A percentile compares a stretch with the other conserved stretches of the same genome.
These are phyloP conservation scores for Handroanthus guayacan DNA, from an alignment of 257 asterid genomes.

Conservation along the genomic window DNA sequence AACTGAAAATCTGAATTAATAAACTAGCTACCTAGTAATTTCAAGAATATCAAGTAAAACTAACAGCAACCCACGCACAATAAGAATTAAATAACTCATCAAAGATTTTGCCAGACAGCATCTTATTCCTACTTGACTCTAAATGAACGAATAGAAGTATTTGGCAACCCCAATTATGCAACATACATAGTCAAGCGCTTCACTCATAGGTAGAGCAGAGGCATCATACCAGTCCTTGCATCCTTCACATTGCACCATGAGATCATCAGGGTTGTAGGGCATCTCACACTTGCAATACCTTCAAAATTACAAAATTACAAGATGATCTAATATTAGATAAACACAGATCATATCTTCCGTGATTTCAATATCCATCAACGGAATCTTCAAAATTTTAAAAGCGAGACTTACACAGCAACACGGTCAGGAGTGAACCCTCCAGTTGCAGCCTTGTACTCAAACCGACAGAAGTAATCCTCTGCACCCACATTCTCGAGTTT, in stretches of 20 bases:
- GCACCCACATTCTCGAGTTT: constrained; percentile 78
- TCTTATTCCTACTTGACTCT: neutral
- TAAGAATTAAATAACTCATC: neutral
- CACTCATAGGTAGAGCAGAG: neutral
- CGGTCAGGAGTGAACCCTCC: constrained; percentile 84
- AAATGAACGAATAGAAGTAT: neutral
- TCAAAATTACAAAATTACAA: constrained; percentile 30
- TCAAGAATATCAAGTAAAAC: neutral
- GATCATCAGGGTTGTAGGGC: constrained; percentile 88
- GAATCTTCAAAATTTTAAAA: constrained; percentile 5
- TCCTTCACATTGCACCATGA: constrained; percentile 85
- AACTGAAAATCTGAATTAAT: no score
- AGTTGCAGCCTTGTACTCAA: constrained; percentile 77
- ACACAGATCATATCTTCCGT: neutral
- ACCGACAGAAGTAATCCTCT: constrained; percentile 72
- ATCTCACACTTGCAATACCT: constrained; percentile 89
- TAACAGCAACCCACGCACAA: neutral
- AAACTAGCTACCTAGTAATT: neutral
- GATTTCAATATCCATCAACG: constrained; percentile 1
- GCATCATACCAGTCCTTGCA: constrained; percentile 59
- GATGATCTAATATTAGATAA: neutral
- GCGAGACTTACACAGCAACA: constrained; percentile 72
- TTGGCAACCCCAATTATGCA: neutral
- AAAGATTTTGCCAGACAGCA: neutral
- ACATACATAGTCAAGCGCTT: constrained; percentile 1